Conservation (phyloP, 768 basidiomycete genomes). For the Hemileccinum rubropunctum region DNA sequence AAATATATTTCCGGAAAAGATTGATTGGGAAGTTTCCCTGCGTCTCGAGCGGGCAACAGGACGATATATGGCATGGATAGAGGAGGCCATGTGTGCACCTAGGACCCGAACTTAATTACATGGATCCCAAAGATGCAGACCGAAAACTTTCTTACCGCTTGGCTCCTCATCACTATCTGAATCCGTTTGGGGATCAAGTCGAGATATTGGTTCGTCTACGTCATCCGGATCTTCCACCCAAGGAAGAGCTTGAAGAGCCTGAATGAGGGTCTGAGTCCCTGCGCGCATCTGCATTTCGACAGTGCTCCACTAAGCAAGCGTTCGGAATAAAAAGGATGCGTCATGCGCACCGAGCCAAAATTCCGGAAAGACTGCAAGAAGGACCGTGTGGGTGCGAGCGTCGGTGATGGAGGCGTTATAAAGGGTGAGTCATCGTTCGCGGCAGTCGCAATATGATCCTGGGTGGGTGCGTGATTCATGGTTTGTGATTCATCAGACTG, state of each 20-base stretch:
- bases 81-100: constrained; percentile 66
- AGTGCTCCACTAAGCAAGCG: neutral
- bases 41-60: constrained; percentile 70
- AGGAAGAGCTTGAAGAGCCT: constrained; percentile 82
- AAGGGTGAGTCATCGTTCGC: constrained; percentile 58
- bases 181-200: constrained; percentile 39
- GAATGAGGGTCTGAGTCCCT: constrained; percentile 86
- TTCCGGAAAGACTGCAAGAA: constrained; percentile 56
- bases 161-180: constrained; percentile 67
- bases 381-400: constrained; percentile 42
- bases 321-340: neutral
- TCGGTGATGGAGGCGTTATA: constrained; percentile 71
- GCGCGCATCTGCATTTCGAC: constrained; percentile 64
- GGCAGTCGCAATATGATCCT: constrained; percentile 9
- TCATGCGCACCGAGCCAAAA: constrained; percentile 61
- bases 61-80: constrained; percentile 85
- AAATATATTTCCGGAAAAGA: constrained; percentile 7
- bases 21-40: constrained; percentile 24
- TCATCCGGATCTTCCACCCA: constrained; percentile 70
- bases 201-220: constrained; percentile 56
- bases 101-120: constrained; percentile 3
- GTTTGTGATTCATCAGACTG: constrained; percentile 16
- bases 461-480: constrained; percentile 2
- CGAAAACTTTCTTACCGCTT: constrained; percentile 33
- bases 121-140: neutral